Evolutionary conservation across 306 rosid genomes (phyloP), one percentile per base, ranked within the genome.

Genomic region (Macrotyloma uniflorum): DNA sequence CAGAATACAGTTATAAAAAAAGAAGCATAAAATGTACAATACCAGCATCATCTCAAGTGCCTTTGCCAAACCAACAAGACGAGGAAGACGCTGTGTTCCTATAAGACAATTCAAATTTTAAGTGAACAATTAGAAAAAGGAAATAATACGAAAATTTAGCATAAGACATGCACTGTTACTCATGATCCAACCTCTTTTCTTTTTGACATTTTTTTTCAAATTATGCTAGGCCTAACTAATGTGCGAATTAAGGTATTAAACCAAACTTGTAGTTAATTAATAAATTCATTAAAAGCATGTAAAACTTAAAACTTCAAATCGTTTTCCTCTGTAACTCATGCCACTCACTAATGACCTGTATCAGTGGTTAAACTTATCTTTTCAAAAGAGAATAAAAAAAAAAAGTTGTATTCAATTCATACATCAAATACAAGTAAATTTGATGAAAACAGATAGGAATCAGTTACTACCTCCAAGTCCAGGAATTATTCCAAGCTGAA

Each of bases 81-180:
- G 98, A 30, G 99, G 99, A 82, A 96, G 97, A 51, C 99, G 89
- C 78, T 96, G 99, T 5, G 99, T 96, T 80, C 99, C 99, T 96
- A 79, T 75, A 79, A 77, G 78, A 76, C 62, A 88, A 67, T 79
- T 81, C 20, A 83, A 67, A 59, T 63, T 75, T 67, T n/a, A 83
- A 66, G 68, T 78, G 59, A 70, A 58, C 23, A 74, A 38, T 40
- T 61, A 14, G 36, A 38, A 45, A 75, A 24, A 59, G 83, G 13
- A 57, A 47, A 53, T 38, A 49, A 35, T 58, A 58, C 47, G 11
- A 84, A 50, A 51, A 15, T 19, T 53, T 28, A 63, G 10, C 51
- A 24, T 36, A 66, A 40, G 13, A 64, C 38, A 65, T 20, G 14
- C 24, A 49, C 18, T 10, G 61, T n/a, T 46, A 35, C 71, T 57